Evolutionary conservation across 805 yeast species (phyloP).

Genomic region (Starmera caribaea): DNA sequence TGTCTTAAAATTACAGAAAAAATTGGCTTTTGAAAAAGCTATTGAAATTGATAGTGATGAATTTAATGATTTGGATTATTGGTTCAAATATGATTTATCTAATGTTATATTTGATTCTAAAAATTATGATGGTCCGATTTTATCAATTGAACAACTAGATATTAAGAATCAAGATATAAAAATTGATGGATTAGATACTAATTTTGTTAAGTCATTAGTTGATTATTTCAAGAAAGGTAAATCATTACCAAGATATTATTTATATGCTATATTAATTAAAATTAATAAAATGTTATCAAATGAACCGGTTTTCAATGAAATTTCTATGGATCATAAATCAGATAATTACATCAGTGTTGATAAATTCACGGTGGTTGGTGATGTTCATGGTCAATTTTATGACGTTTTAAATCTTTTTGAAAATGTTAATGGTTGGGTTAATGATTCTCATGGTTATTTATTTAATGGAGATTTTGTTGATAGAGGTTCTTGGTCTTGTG

Average conservation of each 20-base stretch:
- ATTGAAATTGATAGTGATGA: conserved; percentile 58
- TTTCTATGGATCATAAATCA: conserved; percentile 25
- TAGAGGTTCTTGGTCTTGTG: conserved; percentile 97
- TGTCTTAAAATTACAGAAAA: conserved; percentile 56
- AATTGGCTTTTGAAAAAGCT: conserved; percentile 77
- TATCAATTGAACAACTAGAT: conserved; percentile 31
- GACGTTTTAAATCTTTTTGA: conserved; percentile 78
- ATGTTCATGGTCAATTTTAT: conserved; percentile 94
- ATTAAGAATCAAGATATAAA: conserved; percentile 17
- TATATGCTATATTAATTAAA: conserved; percentile 69
- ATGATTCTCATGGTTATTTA: conserved; percentile 55
- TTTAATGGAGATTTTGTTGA: conserved; percentile 98
- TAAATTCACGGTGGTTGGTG: conserved; percentile 84
- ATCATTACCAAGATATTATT: conserved; percentile 70
- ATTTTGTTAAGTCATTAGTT: conserved; percentile 58
- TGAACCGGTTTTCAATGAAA: conserved; percentile 73
- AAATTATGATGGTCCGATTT: conserved; percentile 48
- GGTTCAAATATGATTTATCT: conserved; percentile 17
- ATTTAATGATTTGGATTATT: conserved; percentile 32
- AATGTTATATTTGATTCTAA: conserved; percentile 34
- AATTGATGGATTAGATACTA: conserved; percentile 28
- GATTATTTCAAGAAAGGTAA: conserved; percentile 66
- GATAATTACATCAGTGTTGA: conserved; percentile 23
- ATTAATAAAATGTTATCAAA: conserved; percentile 52
- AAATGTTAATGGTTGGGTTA: conserved; percentile 57